Evolutionary conservation across 495 filamentous ascomycete genomes (phyloP).

Genomic region (Penicillium soppii): DNA sequence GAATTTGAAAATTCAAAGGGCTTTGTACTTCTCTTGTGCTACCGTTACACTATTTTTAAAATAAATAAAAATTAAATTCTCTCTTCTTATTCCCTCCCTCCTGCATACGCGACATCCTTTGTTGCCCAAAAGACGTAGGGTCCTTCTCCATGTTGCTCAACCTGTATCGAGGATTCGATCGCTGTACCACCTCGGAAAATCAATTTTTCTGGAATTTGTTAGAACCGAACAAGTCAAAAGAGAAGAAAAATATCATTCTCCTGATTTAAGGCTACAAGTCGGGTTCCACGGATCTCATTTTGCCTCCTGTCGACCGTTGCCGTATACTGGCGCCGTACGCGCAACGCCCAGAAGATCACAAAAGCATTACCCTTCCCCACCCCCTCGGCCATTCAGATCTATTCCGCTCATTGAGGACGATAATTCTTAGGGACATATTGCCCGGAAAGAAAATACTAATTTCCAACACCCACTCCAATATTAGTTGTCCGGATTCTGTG

Average conservation of each 20-base stretch:
- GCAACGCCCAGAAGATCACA: constrained; percentile 18
- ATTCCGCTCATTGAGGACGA: constrained; percentile 5
- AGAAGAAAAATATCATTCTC: not conserved
- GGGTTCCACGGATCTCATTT: constrained; percentile 18
- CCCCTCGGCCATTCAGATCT: constrained; percentile 11
- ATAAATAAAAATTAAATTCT: not conserved
- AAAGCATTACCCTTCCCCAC: constrained; percentile 10
- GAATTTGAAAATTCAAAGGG: not conserved
- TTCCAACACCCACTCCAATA: not conserved
- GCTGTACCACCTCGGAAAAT: constrained; percentile 27
- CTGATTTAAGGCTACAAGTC: not conserved
- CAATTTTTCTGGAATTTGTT: constrained; percentile 6
- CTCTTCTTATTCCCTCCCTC: not conserved
- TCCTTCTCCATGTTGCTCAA: constrained; percentile 16
- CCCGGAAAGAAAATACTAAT: not conserved
- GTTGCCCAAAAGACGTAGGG: constrained; percentile 20
- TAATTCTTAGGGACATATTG: constrained; percentile 12
- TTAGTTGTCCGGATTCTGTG: not conserved
- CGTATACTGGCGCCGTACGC: constrained; percentile 19
- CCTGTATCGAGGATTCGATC: constrained; percentile 18
- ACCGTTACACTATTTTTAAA: constrained; percentile 16
- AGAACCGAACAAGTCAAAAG: constrained; percentile 2
- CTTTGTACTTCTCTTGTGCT: constrained; percentile 15
- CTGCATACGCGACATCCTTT: constrained; percentile 1
- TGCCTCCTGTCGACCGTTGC: constrained; percentile 3